Evolutionary conservation across 352 stramenopile genomes (phyloP).

Genomic region (Chrysophaeum taylorii): DNA sequence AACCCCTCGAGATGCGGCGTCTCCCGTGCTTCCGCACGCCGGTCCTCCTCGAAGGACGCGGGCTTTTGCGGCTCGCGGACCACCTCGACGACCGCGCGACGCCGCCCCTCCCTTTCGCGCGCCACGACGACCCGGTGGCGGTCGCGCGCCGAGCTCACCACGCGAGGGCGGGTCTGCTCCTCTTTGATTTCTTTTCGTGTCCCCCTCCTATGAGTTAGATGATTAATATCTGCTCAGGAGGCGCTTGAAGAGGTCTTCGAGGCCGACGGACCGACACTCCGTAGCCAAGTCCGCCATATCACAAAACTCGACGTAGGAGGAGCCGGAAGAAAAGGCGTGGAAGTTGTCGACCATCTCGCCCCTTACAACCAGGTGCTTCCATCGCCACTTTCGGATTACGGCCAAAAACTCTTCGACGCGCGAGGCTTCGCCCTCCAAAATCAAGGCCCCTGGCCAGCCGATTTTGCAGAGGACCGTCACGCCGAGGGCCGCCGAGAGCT

Average conservation of each 20-base stretch:
- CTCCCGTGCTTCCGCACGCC: too few relatives aligned
- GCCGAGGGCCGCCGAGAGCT: slow-evolving; percentile 10
- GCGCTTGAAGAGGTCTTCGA: slow-evolving; percentile 20
- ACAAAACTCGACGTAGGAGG: slow-evolving; percentile 11
- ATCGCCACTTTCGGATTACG: slow-evolving; percentile 16
- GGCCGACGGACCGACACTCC: slow-evolving; percentile 2
- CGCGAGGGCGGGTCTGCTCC: too few relatives aligned
- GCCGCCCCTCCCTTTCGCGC: too few relatives aligned
- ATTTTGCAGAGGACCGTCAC: slow-evolving; percentile 21
- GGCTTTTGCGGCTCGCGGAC: too few relatives aligned
- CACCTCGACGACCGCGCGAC: too few relatives aligned
- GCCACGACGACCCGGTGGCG: too few relatives aligned
- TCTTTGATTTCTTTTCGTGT: too few relatives aligned
- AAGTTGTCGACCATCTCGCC: slow-evolving; percentile 11
- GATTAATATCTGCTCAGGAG: slow-evolving; percentile 9
- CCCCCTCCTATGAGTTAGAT: too few relatives aligned
- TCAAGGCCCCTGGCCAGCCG: slow-evolving; percentile 22
- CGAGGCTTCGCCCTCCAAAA: slow-evolving; percentile 17
- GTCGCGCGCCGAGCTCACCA: too few relatives aligned
- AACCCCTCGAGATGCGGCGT: too few relatives aligned
- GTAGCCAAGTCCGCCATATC: slow-evolving; percentile 21
- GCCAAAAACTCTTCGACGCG: slow-evolving; percentile 19
- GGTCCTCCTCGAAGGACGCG: too few relatives aligned
- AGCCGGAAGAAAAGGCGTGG: slow-evolving; percentile 12
- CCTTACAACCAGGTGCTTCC: slow-evolving; percentile 21